Evolutionary conservation across 805 yeast species (phyloP).

Genomic region (Cyberlindnera maritima): DNA sequence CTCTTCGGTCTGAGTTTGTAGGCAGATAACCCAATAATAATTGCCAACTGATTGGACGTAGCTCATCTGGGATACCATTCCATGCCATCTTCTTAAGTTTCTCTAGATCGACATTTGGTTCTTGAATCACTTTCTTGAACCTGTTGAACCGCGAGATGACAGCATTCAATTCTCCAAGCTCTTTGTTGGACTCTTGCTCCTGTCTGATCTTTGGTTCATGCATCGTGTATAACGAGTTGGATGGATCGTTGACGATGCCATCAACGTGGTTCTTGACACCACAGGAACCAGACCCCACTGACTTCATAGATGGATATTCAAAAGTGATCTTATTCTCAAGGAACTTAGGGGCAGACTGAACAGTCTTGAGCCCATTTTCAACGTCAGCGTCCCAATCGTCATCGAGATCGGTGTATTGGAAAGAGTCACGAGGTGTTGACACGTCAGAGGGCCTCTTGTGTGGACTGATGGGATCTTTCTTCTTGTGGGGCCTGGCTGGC

Average conservation of each 20-base stretch:
- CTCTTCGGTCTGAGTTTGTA: slow-evolving; percentile 74
- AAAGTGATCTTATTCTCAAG: slow-evolving; percentile 26
- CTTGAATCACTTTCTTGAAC: slow-evolving; percentile 60
- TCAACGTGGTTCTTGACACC: slow-evolving; percentile 24
- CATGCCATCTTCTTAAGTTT: slow-evolving; percentile 80
- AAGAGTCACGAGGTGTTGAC: slow-evolving; percentile 30
- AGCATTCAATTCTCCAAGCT: slow-evolving; percentile 55
- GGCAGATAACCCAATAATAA: slow-evolving; percentile 87
- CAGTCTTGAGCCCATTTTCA: slow-evolving; percentile 33
- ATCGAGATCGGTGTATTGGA: slow-evolving; percentile 65
- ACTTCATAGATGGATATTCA: slow-evolving; percentile 28
- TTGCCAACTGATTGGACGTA: slow-evolving; percentile 88
- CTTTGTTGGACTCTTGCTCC: slow-evolving; percentile 39
- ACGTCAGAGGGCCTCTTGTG: slow-evolving; percentile 13
- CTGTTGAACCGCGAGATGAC: slow-evolving; percentile 58
- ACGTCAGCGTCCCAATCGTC: slow-evolving; percentile 92
- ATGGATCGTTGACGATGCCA: slow-evolving; percentile 28
- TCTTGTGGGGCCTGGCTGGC: slow-evolving; percentile 15
- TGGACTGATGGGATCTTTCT: slow-evolving; percentile 8
- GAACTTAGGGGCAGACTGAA: slow-evolving; percentile 31
- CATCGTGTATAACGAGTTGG: slow-evolving; percentile 37
- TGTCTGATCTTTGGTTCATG: slow-evolving; percentile 41
- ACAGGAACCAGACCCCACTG: slow-evolving; percentile 19
- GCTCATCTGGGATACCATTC: slow-evolving; percentile 87
- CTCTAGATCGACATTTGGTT: slow-evolving; percentile 54